phyloP scores from a whole-genome alignment of 805 yeast species.

The Lipomyces yamadae region DNA sequence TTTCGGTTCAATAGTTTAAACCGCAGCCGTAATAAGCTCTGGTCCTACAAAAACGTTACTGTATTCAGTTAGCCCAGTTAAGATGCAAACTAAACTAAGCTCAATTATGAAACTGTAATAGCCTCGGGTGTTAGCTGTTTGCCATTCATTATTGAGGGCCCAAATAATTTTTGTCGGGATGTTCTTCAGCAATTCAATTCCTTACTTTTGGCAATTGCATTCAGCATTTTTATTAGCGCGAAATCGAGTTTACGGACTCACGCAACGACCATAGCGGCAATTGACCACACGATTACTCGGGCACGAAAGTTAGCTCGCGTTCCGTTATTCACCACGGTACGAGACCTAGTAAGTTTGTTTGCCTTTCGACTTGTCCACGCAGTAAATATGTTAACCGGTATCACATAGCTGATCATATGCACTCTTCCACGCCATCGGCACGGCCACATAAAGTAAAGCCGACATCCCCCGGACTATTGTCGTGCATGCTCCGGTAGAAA shows the following conservation, averaged over 20 bases:
- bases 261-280: too few species aligned
- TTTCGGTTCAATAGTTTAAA: background rate
- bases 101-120: background rate
- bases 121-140: too few species aligned
- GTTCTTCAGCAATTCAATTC: too few species aligned
- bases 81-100: background rate
- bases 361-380: background rate
- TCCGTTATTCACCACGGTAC: too few species aligned
- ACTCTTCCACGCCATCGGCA: background rate
- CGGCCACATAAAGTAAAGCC: background rate
- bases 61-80: background rate
- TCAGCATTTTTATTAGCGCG: too few species aligned
- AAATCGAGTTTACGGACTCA: too few species aligned
- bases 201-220: too few species aligned
- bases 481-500: background rate
- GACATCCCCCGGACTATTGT: background rate
- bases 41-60: background rate
- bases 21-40: background rate
- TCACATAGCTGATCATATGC: background rate
- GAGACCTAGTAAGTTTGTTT: background rate
- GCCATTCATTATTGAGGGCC: too few species aligned
- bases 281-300: too few species aligned
- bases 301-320: too few species aligned
- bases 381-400: background rate
- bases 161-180: too few species aligned